Percentiles rank a stretch among this genome's conserved stretches.
Evolutionary conservation across 257 asterid genomes (phyloP).

Genomic region (Jasminum sambac): DNA sequence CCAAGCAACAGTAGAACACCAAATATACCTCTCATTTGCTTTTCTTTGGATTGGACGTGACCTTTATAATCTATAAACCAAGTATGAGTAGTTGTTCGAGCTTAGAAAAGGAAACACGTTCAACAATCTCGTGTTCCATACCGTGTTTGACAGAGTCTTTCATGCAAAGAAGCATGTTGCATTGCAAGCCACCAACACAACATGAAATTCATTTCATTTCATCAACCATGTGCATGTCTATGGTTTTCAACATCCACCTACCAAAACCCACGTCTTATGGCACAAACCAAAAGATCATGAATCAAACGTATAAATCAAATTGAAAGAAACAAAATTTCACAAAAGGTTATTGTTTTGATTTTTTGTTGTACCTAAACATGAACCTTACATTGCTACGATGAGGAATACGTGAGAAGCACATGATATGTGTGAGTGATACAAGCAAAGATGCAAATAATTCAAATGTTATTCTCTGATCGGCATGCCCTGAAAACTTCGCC

Average conservation of each 20-base stretch:
- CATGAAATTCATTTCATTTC: too few relatives aligned
- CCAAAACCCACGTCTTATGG: background rate
- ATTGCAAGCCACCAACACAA: too few relatives aligned
- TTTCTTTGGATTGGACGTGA: too few relatives aligned
- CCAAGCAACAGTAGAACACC: too few relatives aligned
- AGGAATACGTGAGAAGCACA: background rate
- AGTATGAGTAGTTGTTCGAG: too few relatives aligned
- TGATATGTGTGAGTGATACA: background rate
- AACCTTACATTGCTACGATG: background rate
- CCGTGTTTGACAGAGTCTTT: too few relatives aligned
- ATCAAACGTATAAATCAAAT: background rate
- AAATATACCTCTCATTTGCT: too few relatives aligned
- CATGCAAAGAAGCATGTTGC: too few relatives aligned
- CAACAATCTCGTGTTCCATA: too few relatives aligned
- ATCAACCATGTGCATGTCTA: too few relatives aligned
- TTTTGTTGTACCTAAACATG: background rate
- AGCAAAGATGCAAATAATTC: conserved; percentile 9
- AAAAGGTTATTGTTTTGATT: background rate
- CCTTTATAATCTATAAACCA: too few relatives aligned
- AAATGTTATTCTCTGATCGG: conserved; percentile 38
- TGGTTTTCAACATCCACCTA: background rate
- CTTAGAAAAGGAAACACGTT: too few relatives aligned
- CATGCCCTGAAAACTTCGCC: conserved; percentile 89
- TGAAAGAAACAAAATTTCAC: background rate
- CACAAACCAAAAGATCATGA: background rate